These are phyloP conservation scores for Eutrema salsugineum DNA, from an alignment of 441 rosid genomes.

Conservation along the genomic window DNA sequence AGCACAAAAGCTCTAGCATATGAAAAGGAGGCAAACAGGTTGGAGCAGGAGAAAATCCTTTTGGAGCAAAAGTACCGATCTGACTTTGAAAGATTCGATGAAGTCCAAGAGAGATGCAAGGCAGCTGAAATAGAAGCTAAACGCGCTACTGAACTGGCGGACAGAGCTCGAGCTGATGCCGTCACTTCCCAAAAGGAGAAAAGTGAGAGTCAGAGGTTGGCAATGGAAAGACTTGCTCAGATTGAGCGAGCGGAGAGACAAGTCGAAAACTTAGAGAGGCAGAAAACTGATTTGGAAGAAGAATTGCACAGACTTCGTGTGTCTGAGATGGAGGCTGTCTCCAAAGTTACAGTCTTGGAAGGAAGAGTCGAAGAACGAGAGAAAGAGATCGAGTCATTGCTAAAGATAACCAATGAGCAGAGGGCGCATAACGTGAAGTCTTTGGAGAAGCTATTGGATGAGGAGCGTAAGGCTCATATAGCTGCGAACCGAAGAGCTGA, in stretches of 20 bases:
- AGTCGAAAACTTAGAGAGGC: slow-evolving; percentile 73
- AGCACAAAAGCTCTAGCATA: slow-evolving; percentile 68
- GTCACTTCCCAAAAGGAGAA: slow-evolving; percentile 78
- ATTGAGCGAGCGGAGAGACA: slow-evolving; percentile 84
- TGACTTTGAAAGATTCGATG: slow-evolving; percentile 84
- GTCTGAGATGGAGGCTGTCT: slow-evolving; percentile 71
- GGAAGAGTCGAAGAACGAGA: slow-evolving; percentile 93
- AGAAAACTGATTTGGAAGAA: slow-evolving; percentile 57
- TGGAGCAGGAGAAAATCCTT: slow-evolving; percentile 89
- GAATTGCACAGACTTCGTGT: slow-evolving; percentile 54
- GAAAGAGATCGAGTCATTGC: slow-evolving; percentile 78
- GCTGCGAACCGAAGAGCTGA: slow-evolving; percentile 74
- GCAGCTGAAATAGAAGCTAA: slow-evolving; percentile 85
- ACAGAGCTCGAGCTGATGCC: slow-evolving; percentile 84
- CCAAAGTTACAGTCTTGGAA: slow-evolving; percentile 71
- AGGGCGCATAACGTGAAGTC: slow-evolving; percentile 78
- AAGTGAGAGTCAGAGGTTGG: slow-evolving; percentile 71
- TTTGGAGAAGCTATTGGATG: slow-evolving; percentile 76
- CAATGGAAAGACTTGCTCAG: slow-evolving; percentile 92
- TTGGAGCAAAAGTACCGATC: slow-evolving; percentile 79
- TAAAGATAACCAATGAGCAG: slow-evolving; percentile 75
- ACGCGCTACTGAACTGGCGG: slow-evolving; percentile 87
- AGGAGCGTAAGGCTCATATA: slow-evolving; percentile 82
- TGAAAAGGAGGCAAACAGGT: slow-evolving; percentile 74
- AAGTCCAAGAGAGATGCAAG: slow-evolving; percentile 78